Percentiles rank a stretch among this genome's conserved stretches.
phyloP scores from a whole-genome alignment of 2,329 filamentous ascomycete species.

The Furcasterigmium furcatum region DNA sequence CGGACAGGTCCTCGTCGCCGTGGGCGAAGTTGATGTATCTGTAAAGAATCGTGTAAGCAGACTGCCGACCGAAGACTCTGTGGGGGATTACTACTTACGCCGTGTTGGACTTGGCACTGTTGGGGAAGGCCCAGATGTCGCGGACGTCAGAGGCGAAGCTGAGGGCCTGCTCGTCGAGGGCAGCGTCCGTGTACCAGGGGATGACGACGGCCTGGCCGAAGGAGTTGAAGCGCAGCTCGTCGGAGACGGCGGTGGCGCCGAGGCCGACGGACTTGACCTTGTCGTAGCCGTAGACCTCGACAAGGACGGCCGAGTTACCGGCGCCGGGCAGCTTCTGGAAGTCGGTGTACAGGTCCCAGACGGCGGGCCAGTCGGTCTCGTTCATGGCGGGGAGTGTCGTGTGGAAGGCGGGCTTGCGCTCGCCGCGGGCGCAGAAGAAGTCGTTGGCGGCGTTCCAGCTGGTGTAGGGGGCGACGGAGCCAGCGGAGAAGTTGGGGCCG shows the following conservation, averaged over 20 bases:
- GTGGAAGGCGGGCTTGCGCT: conserved; percentile 33
- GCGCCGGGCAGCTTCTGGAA: conserved; percentile 28
- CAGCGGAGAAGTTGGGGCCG: conserved; percentile 20
- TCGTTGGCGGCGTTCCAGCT: conserved; percentile 34
- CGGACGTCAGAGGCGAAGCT: conserved; percentile 26
- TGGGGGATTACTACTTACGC: conserved; percentile 15
- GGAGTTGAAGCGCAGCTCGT: conserved; percentile 27
- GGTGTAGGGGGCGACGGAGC: conserved; percentile 26
- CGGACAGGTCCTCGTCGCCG: conserved; percentile 22
- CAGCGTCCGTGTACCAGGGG: conserved; percentile 32
- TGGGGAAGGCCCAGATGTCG: conserved; percentile 18
- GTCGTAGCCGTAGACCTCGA: conserved; percentile 31
- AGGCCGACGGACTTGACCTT: conserved; percentile 18
- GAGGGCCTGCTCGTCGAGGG: conserved; percentile 27
- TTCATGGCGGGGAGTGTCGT: conserved; percentile 27
- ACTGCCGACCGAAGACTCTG: not conserved
- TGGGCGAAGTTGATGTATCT: conserved; percentile 29
- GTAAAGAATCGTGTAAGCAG: not conserved
- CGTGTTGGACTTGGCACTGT: conserved; percentile 12
- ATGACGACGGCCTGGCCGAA: conserved; percentile 27
- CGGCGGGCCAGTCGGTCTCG: conserved; percentile 28
- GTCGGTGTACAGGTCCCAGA: conserved; percentile 31
- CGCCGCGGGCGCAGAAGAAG: conserved; percentile 29
- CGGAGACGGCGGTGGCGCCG: conserved; percentile 20
- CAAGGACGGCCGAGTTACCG: conserved; percentile 25